Conservation (phyloP, 768 basidiomycete genomes). For the Suillus discolor region DNA sequence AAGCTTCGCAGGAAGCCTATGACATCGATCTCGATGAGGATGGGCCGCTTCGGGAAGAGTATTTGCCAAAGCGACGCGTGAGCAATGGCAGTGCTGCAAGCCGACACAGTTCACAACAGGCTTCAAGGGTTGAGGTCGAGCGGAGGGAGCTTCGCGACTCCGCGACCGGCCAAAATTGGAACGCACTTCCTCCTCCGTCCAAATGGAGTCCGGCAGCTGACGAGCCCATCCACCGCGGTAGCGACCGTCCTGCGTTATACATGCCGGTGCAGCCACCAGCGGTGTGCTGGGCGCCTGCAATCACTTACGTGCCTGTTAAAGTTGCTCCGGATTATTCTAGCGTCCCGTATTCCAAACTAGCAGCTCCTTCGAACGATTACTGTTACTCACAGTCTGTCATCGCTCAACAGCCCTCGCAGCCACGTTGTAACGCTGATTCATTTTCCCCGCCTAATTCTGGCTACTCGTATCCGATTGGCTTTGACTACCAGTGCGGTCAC, state of each 20-base stretch:
- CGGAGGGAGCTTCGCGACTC: conserved; percentile 5
- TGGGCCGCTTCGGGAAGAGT: conserved; percentile 80
- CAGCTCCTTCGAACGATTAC: conserved; percentile 17
- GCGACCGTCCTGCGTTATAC: conserved; percentile 60
- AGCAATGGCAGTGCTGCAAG: conserved; percentile 19
- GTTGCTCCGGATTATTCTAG: conserved; percentile 17
- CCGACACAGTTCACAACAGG: not conserved
- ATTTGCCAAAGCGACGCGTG: conserved; percentile 68
- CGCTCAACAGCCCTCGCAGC: conserved; percentile 58
- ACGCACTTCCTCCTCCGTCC: conserved; percentile 66
- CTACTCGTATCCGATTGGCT: conserved; percentile 60
- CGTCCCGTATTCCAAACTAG: conserved; percentile 27
- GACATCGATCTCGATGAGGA: conserved; percentile 86
- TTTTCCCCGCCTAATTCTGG: conserved; percentile 48
- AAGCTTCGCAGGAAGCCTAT: conserved; percentile 44
- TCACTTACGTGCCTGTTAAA: conserved; percentile 26
- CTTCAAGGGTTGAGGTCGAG: not conserved
- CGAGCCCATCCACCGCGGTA: conserved; percentile 66
- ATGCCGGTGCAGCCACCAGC: conserved; percentile 59
- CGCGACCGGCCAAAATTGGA: conserved; percentile 22
- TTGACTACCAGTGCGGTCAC: conserved; percentile 54
- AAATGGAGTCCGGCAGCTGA: conserved; percentile 84
- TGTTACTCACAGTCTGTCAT: conserved; percentile 25
- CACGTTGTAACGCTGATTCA: conserved; percentile 56
- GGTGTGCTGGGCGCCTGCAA: conserved; percentile 26